Conservation (phyloP, 2,329 filamentous ascomycete species). For the Chlorencoelia australis region DNA sequence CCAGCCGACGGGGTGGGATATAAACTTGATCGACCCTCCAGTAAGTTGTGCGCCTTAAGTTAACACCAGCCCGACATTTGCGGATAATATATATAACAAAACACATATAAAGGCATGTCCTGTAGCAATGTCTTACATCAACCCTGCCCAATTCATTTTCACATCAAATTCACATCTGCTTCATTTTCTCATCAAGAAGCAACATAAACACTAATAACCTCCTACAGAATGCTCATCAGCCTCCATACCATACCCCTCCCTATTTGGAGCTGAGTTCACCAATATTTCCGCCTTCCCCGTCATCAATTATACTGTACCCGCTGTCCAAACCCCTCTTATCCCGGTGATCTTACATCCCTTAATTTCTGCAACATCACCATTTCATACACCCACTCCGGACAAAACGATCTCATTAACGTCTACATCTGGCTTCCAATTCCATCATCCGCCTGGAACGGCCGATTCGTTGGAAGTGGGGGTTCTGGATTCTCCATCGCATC, state of each 20-base stretch:
- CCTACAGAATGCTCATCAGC: too few relatives aligned
- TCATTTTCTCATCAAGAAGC: too few relatives aligned
- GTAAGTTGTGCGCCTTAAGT: too few relatives aligned
- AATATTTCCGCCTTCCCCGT: neutral
- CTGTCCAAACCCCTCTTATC: neutral
- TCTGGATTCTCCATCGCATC: neutral
- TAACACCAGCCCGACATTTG: too few relatives aligned
- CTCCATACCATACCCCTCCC: neutral
- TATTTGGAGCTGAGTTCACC: constrained; percentile 1
- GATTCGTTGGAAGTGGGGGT: constrained; percentile 4
- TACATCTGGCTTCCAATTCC: constrained; percentile 21
- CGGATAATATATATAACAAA: too few relatives aligned
- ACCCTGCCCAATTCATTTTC: too few relatives aligned
- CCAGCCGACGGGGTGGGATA: too few relatives aligned
- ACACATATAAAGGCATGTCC: too few relatives aligned
- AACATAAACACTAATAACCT: too few relatives aligned
- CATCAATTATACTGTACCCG: neutral
- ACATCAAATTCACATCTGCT: too few relatives aligned
- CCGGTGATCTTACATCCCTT: neutral
- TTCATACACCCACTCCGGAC: constrained; percentile 19
- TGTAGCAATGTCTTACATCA: too few relatives aligned
- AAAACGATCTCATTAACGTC: constrained; percentile 17
- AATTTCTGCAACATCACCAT: constrained; percentile 7
- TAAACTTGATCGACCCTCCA: too few relatives aligned
- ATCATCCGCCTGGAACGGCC: neutral